Base-by-base conservation (phyloP, 345 rosid species). In the Moricandia arvensis region DNA sequence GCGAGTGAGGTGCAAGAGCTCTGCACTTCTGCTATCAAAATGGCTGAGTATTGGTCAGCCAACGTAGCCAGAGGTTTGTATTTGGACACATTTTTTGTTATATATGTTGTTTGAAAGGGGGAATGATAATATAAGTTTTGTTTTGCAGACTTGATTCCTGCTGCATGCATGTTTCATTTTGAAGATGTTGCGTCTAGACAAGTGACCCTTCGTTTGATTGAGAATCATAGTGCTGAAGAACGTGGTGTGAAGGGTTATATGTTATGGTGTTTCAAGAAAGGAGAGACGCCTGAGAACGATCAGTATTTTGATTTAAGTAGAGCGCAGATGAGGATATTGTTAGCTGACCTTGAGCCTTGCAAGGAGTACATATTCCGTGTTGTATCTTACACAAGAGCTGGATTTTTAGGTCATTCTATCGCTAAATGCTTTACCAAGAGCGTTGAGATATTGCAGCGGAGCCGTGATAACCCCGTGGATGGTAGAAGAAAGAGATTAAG, bases 251-350 rank as follows among this genome's bases (percentile, higher is more conserved):
- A 85, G 73, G 98, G 99, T 59, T 93, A 93, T 76, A 96, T 89
- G 85, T 89, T 96, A 73, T 96, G 99, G 98, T 96, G 82, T 80
- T 81, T 82, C 63, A 86, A 85, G 88, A 89, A 86, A 79, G 95
- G 90, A 74, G 95, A 90, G 69, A 67, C 73, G 0, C 85, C 68
- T 18, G 59, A 82, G 59, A 82, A 85, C 68, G 96, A 90, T 17
- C 86, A 96, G 2, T 63, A 79, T 55, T 75, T 85, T 73, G 82
- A 82, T 65, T 87, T 89, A 66, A 88, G 91, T 58, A 86, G 88
- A 83, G 72, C 86, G 8, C 82, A 89, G 81, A 89, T 87, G 75
- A 87, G 96, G 87, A 85, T 95, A 70, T 68, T 82, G 80, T 81
- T 92, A 74, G 83, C 93, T 35, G 90, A 95, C 78, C 85, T 95